phyloP scores from a whole-genome alignment of 2,329 filamentous ascomycete genomes.

The Colletotrichum sp. region DNA sequence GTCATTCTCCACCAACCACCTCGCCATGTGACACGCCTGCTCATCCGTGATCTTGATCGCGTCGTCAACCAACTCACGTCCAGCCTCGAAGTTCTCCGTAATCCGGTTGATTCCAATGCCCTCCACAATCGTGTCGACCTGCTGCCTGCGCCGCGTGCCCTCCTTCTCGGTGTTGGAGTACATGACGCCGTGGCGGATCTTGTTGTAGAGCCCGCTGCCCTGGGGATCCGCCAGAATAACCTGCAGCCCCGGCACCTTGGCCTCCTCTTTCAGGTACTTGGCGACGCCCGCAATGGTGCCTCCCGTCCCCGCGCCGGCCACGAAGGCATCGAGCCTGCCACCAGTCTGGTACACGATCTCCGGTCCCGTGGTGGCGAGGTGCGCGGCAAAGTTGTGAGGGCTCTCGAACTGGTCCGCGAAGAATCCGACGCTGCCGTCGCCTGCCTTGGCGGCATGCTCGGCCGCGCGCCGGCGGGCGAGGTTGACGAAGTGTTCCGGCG shows the following conservation, averaged over 20 bases:
- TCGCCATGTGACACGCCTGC: constrained; percentile 92
- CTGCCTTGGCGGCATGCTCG: constrained; percentile 68
- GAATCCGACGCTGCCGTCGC: constrained; percentile 76
- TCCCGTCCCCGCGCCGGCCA: constrained; percentile 92
- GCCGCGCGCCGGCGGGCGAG: constrained; percentile 77
- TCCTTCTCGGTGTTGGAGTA: constrained; percentile 89
- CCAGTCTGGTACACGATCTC: constrained; percentile 84
- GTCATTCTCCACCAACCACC: constrained; percentile 94
- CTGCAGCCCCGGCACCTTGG: constrained; percentile 61
- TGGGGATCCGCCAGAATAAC: constrained; percentile 92
- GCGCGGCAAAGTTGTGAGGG: constrained; percentile 84
- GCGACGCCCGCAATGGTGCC: constrained; percentile 91
- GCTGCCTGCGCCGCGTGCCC: constrained; percentile 85
- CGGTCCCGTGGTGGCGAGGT: constrained; percentile 82
- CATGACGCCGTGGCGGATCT: constrained; percentile 93
- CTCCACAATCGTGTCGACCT: constrained; percentile 96
- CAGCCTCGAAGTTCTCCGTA: constrained; percentile 92
- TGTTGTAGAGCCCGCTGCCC: constrained; percentile 91
- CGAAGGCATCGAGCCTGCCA: constrained; percentile 81
- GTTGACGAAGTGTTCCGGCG: constrained; percentile 93
- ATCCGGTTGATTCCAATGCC: constrained; percentile 94
- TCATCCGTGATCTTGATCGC: constrained; percentile 87
- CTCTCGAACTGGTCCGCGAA: constrained; percentile 98
- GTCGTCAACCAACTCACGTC: constrained; percentile 85
- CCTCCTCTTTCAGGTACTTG: constrained; percentile 76